These are phyloP conservation scores for Seminavis robusta DNA, from an alignment of 108 stramenopile species.

Conservation along the genomic window DNA sequence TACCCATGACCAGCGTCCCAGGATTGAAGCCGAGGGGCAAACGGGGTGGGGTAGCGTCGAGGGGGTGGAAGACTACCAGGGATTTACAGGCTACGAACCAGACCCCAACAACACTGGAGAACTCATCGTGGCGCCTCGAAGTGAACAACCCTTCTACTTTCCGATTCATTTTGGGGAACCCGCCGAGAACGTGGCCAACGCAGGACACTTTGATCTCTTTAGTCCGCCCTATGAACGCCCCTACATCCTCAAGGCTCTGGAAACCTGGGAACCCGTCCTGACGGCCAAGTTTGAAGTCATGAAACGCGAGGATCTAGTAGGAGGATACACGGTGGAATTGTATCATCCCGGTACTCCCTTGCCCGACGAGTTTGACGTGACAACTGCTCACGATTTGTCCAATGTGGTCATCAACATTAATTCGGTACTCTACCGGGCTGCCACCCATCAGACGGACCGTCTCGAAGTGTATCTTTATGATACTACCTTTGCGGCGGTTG, in stretches of 20 bases:
- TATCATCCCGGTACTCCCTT: background rate
- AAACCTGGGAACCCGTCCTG: background rate
- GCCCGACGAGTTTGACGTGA: no score
- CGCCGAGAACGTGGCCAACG: background rate
- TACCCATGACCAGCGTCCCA: background rate
- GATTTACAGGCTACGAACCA: background rate
- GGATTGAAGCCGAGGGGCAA: background rate
- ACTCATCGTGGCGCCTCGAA: background rate
- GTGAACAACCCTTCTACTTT: slow-evolving; percentile 10
- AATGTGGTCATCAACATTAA: background rate
- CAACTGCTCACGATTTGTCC: slow-evolving; percentile 1
- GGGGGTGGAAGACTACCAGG: background rate
- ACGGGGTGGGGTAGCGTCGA: background rate
- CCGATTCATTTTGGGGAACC: slow-evolving; percentile 21
- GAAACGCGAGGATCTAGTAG: background rate
- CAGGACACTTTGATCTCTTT: slow-evolving; percentile 7
- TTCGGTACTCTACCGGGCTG: background rate
- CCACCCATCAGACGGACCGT: background rate
- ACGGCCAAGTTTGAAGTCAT: background rate
- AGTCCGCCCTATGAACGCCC: background rate
- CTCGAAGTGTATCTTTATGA: background rate
- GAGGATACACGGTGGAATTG: background rate
- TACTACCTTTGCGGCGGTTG: background rate
- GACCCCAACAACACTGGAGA: background rate
- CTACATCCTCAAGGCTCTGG: background rate